A percentile compares a stretch with the other conserved stretches of the same genome.
phyloP scores from a whole-genome alignment of 345 rosid species.

The Dipteronia sinensis region DNA sequence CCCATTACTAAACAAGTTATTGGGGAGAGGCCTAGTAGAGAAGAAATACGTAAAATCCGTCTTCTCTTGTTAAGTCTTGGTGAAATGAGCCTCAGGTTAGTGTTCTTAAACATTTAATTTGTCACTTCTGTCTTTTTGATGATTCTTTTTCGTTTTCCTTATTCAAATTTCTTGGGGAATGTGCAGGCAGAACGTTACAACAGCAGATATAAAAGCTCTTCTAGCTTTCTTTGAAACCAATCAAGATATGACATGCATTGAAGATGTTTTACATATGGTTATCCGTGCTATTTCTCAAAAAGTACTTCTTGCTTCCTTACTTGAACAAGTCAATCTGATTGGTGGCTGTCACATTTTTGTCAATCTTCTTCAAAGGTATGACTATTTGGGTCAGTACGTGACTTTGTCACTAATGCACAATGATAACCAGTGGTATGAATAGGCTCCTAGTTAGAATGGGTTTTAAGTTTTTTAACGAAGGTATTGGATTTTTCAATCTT shows the following conservation, averaged over 20 bases:
- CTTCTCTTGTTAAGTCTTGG: constrained; percentile 93
- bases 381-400: background rate
- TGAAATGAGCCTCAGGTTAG: constrained; percentile 93
- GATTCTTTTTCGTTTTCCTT: constrained; percentile 20
- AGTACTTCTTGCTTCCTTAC: constrained; percentile 68
- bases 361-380: constrained; percentile 86
- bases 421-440: background rate
- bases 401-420: background rate
- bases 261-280: constrained; percentile 91
- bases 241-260: constrained; percentile 88
- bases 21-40: constrained; percentile 78
- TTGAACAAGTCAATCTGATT: constrained; percentile 79
- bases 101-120: background rate
- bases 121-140: background rate
- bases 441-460: constrained; percentile 1
- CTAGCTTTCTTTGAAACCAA: constrained; percentile 83
- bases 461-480: background rate
- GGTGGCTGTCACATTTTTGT: constrained; percentile 91
- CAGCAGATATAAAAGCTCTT: constrained; percentile 72
- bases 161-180: constrained; percentile 15
- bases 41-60: constrained; percentile 90
- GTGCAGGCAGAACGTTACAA: constrained; percentile 73
- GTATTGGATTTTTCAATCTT: background rate
- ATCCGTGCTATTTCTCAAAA: constrained; percentile 85
- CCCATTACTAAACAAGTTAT: constrained; percentile 55